Percentiles rank a stretch among this genome's conserved stretches.
Conservation (phyloP, 1,284 basidiomycete species). For the Fomitopsis betulina region DNA sequence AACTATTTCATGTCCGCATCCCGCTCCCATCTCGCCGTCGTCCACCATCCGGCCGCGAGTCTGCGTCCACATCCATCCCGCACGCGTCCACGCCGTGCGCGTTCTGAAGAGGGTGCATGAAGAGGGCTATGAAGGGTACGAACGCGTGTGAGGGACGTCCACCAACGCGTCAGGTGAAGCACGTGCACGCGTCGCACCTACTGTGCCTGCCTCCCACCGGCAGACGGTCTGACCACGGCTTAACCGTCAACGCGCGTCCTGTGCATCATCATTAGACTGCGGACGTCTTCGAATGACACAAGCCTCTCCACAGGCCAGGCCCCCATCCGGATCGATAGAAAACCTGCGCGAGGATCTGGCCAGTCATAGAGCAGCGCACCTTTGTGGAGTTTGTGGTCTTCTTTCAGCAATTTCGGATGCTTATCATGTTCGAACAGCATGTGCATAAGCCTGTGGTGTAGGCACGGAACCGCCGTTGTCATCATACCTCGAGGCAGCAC, state of each 20-base stretch:
- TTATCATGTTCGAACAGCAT: neutral
- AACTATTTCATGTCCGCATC: neutral
- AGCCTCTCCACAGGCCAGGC: neutral
- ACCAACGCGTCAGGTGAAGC: conserved; percentile 1
- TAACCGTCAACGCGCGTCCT: neutral
- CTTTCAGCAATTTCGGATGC: neutral
- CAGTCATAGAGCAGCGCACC: neutral
- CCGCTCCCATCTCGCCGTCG: neutral
- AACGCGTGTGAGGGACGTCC: neutral
- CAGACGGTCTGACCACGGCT: neutral
- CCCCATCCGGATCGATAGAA: neutral
- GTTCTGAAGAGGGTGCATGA: neutral
- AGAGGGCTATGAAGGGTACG: neutral
- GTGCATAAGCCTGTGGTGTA: neutral
- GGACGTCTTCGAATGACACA: neutral
- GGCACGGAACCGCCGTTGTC: neutral
- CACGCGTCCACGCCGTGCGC: neutral
- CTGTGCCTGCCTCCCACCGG: neutral
- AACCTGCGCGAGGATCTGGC: neutral
- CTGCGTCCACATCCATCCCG: neutral
- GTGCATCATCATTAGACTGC: neutral
- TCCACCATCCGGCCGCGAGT: neutral
- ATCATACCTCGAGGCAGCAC: neutral
- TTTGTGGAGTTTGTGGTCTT: neutral
- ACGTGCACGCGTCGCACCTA: conserved; percentile 1